Evolutionary conservation across 768 basidiomycete species (phyloP), one percentile per base, ranked within the genome.

Genomic region (Hysterangium stoloniferum): DNA sequence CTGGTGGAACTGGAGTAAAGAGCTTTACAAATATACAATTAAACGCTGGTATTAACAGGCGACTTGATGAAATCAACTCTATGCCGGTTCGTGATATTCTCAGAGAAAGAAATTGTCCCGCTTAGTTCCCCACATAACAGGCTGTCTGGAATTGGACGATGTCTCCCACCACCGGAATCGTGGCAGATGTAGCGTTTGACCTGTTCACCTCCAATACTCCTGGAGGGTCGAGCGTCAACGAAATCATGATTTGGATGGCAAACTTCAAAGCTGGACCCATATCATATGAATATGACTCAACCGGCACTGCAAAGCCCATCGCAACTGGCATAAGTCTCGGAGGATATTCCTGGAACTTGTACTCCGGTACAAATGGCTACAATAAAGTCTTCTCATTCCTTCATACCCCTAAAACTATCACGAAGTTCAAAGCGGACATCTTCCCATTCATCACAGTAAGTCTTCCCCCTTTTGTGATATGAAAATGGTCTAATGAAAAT

Each of bases 191-290:
- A 24, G 78, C 81, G 5, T 84, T 72, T 52, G 82, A 84, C 54
- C 53, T 84, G 1, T 85, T 84, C 68, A 84, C 81, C 0, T 75
- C 81, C 2, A 58, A 57, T 53, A 65, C 66, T 4, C 35, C 76
- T 31, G 74, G 74, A 1, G 80, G 80, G 28, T 62, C 69, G 33
- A 71, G 71, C 46, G 53, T 56, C 28, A 57, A 66, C 54, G 73
- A 75, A 54, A 70, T 82, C 56, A 84, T 84, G 82, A 63, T 84
- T 53, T 83, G 82, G 82, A 71, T 82, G 12, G 79, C 70, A 1
- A 78, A 74, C 57, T 71, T 62, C 66, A 75, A 76, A 55, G 73
- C 80, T 3, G 72, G 72, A 2, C 82, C 82, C 1, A 81, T 83
- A 54, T 78, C 78, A 12, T 62, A 66, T 17, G 17, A 55, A 0